Evolutionary conservation across 176 grass and related monocot genomes (phyloP).

Genomic region (Avena insularis): DNA sequence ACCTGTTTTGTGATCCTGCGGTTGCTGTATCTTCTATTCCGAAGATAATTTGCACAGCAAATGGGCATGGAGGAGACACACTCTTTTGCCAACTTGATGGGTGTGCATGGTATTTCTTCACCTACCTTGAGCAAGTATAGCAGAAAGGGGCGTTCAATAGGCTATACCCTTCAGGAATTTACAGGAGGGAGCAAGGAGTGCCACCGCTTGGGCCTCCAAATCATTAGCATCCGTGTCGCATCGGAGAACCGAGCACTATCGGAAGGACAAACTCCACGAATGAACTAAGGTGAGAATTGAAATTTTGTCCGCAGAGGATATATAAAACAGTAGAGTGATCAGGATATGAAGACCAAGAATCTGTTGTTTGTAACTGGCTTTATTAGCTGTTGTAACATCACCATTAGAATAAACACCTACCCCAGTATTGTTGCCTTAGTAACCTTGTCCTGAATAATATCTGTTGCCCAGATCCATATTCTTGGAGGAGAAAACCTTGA

Average conservation of each 20-base stretch:
- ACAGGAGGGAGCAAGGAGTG: slow-evolving; percentile 76
- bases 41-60: slow-evolving; percentile 59
- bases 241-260: slow-evolving; percentile 72
- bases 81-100: slow-evolving; percentile 59
- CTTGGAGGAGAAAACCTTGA: slow-evolving; percentile 33
- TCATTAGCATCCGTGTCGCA: slow-evolving; percentile 89
- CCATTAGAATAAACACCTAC: slow-evolving; percentile 52
- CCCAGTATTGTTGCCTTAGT: slow-evolving; percentile 28
- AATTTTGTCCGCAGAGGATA: slow-evolving; percentile 49
- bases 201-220: slow-evolving; percentile 81
- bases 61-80: slow-evolving; percentile 74
- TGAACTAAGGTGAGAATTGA: slow-evolving; percentile 72
- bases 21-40: slow-evolving; percentile 73
- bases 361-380: slow-evolving; percentile 55
- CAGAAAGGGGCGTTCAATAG: slow-evolving; percentile 52
- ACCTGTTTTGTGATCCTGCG: slow-evolving; percentile 69
- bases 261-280: slow-evolving; percentile 61
- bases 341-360: slow-evolving; percentile 56
- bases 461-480: slow-evolving; percentile 18
- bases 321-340: slow-evolving; percentile 77
- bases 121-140: slow-evolving; percentile 70
- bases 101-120: slow-evolving; percentile 62
- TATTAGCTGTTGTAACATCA: slow-evolving; percentile 57
- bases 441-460: slow-evolving; percentile 10
- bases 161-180: slow-evolving; percentile 85